A percentile compares a stretch with the other conserved stretches of the same genome.
These are phyloP conservation scores for Cercospora beticola DNA, from an alignment of 2,329 filamentous ascomycete species.

Conservation along the genomic window DNA sequence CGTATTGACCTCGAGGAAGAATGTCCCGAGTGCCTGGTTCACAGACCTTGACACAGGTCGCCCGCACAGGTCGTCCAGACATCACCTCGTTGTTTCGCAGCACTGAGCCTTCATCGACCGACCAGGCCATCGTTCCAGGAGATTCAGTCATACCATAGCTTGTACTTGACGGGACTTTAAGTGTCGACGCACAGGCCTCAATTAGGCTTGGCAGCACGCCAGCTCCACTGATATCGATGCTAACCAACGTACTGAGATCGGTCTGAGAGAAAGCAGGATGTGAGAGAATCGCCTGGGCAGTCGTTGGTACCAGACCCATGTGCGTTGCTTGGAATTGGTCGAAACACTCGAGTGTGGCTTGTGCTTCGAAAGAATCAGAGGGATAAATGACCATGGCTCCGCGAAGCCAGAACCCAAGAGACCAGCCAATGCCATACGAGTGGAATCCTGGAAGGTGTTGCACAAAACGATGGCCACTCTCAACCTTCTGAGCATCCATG, in stretches of 20 bases:
- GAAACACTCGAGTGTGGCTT: slow-evolving; percentile 37
- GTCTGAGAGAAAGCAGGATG: slow-evolving; percentile 34
- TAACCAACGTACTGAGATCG: slow-evolving; percentile 35
- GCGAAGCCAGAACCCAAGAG: slow-evolving; percentile 33
- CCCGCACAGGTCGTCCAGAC: slow-evolving; percentile 46
- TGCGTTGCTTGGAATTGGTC: slow-evolving; percentile 36
- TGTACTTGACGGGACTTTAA: slow-evolving; percentile 34
- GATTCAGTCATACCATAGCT: slow-evolving; percentile 51
- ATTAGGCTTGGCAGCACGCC: slow-evolving; percentile 40
- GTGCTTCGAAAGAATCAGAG: slow-evolving; percentile 35
- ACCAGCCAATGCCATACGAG: slow-evolving; percentile 36
- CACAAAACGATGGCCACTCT: slow-evolving; percentile 33
- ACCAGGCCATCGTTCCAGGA: slow-evolving; percentile 46
- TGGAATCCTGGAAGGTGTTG: slow-evolving; percentile 37
- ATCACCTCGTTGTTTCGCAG: slow-evolving; percentile 40
- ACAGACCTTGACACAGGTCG: slow-evolving; percentile 40
- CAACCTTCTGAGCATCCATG: slow-evolving; percentile 32
- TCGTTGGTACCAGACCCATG: slow-evolving; percentile 38
- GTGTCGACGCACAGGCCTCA: slow-evolving; percentile 31
- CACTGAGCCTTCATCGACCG: slow-evolving; percentile 33
- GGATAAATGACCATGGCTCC: slow-evolving; percentile 35
- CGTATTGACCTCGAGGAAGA: slow-evolving; percentile 33
- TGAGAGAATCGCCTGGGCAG: slow-evolving; percentile 36
- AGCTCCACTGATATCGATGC: slow-evolving; percentile 37
- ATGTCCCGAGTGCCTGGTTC: slow-evolving; percentile 31